These are phyloP conservation scores for Phycomyces blakesleeanus DNA, from an alignment of 192 early-diverging fungal species.

Conservation along the genomic window DNA sequence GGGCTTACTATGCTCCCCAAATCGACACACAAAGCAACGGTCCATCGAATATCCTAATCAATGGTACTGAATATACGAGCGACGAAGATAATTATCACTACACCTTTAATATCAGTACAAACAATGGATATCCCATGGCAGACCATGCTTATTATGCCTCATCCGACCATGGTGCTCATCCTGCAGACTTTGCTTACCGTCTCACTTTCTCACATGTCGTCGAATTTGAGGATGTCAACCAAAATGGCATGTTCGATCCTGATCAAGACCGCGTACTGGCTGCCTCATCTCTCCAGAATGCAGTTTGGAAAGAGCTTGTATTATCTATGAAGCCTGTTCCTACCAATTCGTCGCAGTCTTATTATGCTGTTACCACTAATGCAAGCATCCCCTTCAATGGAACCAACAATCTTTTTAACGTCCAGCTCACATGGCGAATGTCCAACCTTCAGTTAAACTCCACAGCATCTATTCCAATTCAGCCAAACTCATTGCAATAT, in stretches of 20 bases:
- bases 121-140: conserved; percentile 14
- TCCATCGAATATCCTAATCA: conserved; percentile 22
- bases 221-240: conserved; percentile 33
- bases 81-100: conserved; percentile 22
- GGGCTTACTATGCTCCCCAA: conserved; percentile 35
- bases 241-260: conserved; percentile 30
- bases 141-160: conserved; percentile 30
- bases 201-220: conserved; percentile 23
- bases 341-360: conserved; percentile 10
- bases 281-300: conserved; percentile 19
- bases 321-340: conserved; percentile 24
- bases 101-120: conserved; percentile 20
- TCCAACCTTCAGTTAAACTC: conserved; percentile 32
- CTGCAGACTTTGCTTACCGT: conserved; percentile 34
- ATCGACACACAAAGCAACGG: conserved; percentile 10
- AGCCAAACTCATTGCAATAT: conserved; percentile 33
- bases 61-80: conserved; percentile 27
- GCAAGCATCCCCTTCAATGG: conserved; percentile 18
- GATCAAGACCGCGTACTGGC: conserved; percentile 18
- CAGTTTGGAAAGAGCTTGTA: conserved; percentile 20
- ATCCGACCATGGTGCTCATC: conserved; percentile 17
- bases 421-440: conserved; percentile 12
- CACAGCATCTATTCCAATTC: conserved; percentile 21
- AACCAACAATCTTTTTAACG: conserved; percentile 9
- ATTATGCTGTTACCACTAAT: conserved; percentile 18